Conservation (phyloP, 2,329 filamentous ascomycete genomes). For the Nannizzia gypsea region DNA sequence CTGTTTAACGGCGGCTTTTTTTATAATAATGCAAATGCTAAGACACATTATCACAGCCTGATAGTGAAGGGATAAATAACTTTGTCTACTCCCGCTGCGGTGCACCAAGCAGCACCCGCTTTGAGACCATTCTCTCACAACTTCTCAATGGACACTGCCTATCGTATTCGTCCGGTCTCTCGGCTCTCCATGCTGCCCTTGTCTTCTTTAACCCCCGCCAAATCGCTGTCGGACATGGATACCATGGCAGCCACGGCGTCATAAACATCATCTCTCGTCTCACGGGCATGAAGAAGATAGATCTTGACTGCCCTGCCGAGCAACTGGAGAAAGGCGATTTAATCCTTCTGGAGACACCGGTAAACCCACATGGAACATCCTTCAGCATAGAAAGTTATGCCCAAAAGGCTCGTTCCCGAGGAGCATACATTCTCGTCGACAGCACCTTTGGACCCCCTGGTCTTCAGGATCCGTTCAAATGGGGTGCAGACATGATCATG, state of each 20-base stretch:
- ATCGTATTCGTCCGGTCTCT: constrained; percentile 73
- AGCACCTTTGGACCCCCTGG: constrained; percentile 87
- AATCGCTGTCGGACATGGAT: constrained; percentile 72
- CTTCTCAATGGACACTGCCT: constrained; percentile 55
- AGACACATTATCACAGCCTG: constrained; percentile 1
- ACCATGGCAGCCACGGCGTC: constrained; percentile 89
- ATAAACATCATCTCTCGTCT: constrained; percentile 62
- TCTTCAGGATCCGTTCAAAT: constrained; percentile 70
- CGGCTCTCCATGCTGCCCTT: constrained; percentile 78
- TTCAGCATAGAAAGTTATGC: constrained; percentile 62
- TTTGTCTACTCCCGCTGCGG: constrained; percentile 77
- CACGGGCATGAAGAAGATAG: constrained; percentile 59
- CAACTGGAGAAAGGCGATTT: constrained; percentile 67
- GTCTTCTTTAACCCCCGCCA: constrained; percentile 72
- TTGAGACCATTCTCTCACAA: constrained; percentile 68
- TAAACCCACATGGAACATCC: constrained; percentile 81
- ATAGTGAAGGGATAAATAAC: constrained; percentile 22
- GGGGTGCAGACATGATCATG: constrained; percentile 77
- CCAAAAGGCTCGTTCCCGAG: constrained; percentile 55
- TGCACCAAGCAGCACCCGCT: constrained; percentile 67
- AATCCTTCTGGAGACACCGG: constrained; percentile 81
- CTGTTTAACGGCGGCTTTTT: too few species aligned
- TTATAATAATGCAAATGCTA: neutral
- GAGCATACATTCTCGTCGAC: constrained; percentile 72
- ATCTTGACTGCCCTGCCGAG: constrained; percentile 55